Base-by-base conservation (phyloP, 139 green algal species). In the Ostreobium quekettii region DNA sequence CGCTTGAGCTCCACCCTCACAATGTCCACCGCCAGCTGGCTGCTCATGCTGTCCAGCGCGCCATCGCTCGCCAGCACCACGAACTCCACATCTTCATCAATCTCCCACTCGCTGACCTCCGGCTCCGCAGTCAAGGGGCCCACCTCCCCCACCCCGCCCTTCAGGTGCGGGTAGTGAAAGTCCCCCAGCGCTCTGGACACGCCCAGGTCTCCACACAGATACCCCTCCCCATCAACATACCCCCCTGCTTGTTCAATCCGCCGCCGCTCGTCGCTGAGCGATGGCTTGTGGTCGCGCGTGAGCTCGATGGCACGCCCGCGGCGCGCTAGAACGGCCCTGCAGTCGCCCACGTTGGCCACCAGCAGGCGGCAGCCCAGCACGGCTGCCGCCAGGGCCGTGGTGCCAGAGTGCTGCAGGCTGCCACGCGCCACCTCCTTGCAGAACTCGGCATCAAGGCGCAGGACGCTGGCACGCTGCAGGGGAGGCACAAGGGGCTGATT, bases 11-110 rank as follows among this genome's bases (percentile, higher is more conserved):
- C 59, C 32, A 77, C 57, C 0, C 47, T 33, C 2, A 90, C 80
- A 22, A 83, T 74, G 48, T 86, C 76, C 2, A 85, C 63, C 35
- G 76, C 82, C 63, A 88, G 75, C 53, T 91, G 76, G 39, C 82
- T 77, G 33, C 24, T 80, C 71, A 89, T 48, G 22, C 65, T 60
- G 35, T 77, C 78, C 73, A 75, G 81, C 69, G 85, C 46, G 35
- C 82, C 82, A 59, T 87, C 79, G 35, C 67, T 78, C 30, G 76
- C 76, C 67, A 84, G 57, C n/a, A 87, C 46, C 2, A 82, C 5
- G 63, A 91, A 89, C 49, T 79, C 47, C 60, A 89, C 85, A 4
- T 70, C 26, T 4, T 60, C 6, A 3, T 53, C 61, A 5, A 68
- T 48, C 48, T 65, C 53, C 46, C 72, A 19, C 2, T 70, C 63